phyloP scores from a whole-genome alignment of 306 rosid genomes.

The Lablab purpureus region DNA sequence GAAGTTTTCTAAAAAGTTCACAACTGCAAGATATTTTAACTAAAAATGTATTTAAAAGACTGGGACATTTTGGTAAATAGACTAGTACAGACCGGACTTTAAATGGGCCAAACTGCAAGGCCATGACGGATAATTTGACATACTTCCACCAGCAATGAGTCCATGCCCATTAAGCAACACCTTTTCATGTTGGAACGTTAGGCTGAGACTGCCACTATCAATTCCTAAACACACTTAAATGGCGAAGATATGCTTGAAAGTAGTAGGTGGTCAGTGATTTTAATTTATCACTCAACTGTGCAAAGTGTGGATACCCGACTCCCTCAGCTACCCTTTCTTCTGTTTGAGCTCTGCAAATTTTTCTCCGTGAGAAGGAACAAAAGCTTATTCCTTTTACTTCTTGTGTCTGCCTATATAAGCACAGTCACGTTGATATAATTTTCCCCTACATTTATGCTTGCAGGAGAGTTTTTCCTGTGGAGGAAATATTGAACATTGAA shows the following conservation, averaged over 20 bases:
- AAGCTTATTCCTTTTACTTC: conserved; percentile 8
- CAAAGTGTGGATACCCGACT: conserved; percentile 7
- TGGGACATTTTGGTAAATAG: neutral
- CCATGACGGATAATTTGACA: neutral
- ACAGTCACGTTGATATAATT: conserved; percentile 29
- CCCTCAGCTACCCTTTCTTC: neutral
- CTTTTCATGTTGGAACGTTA: neutral
- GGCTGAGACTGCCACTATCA: conserved; percentile 12
- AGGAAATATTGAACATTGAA: conserved; percentile 83
- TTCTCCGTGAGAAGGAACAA: neutral
- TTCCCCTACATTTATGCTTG: conserved; percentile 8
- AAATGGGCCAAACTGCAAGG: too few species aligned
- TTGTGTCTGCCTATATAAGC: neutral
- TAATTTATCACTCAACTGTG: neutral
- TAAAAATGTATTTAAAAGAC: too few species aligned
- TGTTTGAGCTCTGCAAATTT: neutral
- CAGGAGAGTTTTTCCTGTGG: conserved; percentile 76
- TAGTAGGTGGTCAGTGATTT: neutral
- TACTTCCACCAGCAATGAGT: neutral
- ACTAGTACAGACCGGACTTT: too few species aligned
- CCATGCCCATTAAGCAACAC: neutral
- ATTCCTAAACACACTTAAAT: neutral
- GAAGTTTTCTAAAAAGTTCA: neutral
- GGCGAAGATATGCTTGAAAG: neutral
- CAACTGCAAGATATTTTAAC: neutral